Base-by-base conservation (phyloP, 352 stramenopile species). In the Pythium phragmitis region DNA sequence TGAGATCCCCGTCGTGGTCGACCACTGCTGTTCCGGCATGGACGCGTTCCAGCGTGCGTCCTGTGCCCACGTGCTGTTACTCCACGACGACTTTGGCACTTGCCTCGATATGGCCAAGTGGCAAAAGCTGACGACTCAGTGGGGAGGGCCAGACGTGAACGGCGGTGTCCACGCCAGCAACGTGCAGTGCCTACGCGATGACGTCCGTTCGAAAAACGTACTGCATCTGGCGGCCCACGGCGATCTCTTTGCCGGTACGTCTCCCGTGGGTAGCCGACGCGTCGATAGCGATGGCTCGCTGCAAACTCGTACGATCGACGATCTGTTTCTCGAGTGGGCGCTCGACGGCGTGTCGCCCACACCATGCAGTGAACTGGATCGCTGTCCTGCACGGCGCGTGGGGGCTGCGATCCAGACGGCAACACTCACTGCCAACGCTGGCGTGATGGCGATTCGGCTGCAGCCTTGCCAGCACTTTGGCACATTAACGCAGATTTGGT, bases 401-500 rank as follows among this genome's bases (percentile, higher is more conserved):
- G 82, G 82, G 7, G 80, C 82, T 5, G 76, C 76, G 1, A 63
- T 91, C 4, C 72, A 73, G n/a, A 83, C 77, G 3, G 68, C 68
- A 0, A 17, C 54, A 14, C 52, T 85, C 0, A 4, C 67, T 28
- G 59, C 75, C 12, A 82, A 88, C 48, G 72, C 80, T 4, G 82
- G 80, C 11, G 75, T 91, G 7, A 61, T 85, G 30, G 52, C 81
- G 8, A 51, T 91, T 23, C 70, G 66, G 1, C 55, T 91, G 4
- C 77, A 82, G 53, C 71, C 82, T 0, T 91, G 82, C 43, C 48
- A 65, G 11, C 60, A 63, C 4, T 88, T 88, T 52, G 82, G 82
- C 1, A 85, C 79, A 0, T 60, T 86, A 5, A 89, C 82, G 0
- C 79, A 91, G 50, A 59, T 88, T 28, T 89, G 82, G 79, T 87